Evolutionary conservation across 257 asterid genomes (phyloP).

Genomic region (Solanum bukasovii): DNA sequence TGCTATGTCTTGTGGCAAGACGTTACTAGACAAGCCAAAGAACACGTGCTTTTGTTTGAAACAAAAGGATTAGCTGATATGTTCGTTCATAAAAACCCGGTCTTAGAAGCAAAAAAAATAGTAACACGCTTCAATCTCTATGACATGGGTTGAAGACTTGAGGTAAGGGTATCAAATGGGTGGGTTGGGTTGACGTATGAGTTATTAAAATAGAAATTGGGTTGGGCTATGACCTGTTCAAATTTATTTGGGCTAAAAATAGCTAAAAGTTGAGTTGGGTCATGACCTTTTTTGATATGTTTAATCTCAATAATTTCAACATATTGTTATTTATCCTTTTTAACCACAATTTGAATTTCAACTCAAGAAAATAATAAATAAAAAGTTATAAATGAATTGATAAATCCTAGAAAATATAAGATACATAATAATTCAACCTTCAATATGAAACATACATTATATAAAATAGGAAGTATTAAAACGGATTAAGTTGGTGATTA

Average conservation of each 20-base stretch:
- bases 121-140: neutral
- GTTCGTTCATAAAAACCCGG: neutral
- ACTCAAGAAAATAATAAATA: no score
- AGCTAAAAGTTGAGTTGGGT: neutral
- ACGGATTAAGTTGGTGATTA: neutral
- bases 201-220: no score
- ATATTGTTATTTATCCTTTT: no score
- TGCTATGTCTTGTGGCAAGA: neutral
- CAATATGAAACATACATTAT: neutral
- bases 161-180: neutral
- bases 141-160: neutral
- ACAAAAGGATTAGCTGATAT: neutral
- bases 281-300: fast-evolving
- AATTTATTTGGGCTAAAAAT: no score
- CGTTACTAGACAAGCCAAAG: neutral
- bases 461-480: no score
- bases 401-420: neutral
- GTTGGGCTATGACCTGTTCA: fast-evolving
- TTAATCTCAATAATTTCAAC: neutral
- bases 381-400: neutral
- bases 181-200: neutral
- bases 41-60: neutral
- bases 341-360: no score
- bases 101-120: neutral
- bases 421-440: no score